phyloP scores from a whole-genome alignment of 2,329 filamentous ascomycete genomes.

The Penicillium sumatraense region DNA sequence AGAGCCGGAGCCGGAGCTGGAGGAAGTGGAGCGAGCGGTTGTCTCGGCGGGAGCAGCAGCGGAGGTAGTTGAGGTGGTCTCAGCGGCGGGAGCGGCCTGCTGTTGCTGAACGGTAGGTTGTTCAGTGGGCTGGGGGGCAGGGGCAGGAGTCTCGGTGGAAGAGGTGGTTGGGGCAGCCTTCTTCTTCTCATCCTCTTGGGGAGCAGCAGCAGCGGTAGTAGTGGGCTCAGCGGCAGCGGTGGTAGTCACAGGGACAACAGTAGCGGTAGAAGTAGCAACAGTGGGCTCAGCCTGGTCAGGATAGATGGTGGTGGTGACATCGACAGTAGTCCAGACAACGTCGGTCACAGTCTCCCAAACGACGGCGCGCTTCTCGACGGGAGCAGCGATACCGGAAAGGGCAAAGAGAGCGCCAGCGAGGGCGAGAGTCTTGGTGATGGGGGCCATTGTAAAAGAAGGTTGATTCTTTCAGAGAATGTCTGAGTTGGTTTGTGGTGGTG shows the following conservation, averaged over 20 bases:
- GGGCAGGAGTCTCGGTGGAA: constrained; percentile 11
- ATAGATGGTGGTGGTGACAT: constrained; percentile 55
- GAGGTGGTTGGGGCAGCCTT: constrained; percentile 8
- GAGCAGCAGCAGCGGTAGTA: constrained; percentile 1
- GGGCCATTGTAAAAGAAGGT: constrained; percentile 34
- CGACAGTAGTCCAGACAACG: constrained; percentile 54
- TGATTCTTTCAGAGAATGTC: neutral
- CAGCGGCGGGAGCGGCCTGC: constrained; percentile 5
- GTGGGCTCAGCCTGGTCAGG: constrained; percentile 27
- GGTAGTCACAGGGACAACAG: constrained; percentile 5
- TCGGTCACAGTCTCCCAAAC: constrained; percentile 56
- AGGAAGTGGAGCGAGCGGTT: neutral
- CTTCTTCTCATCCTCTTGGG: neutral
- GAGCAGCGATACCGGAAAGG: constrained; percentile 34
- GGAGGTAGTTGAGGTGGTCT: constrained; percentile 6
- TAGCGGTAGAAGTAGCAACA: constrained; percentile 13
- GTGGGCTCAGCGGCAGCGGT: neutral
- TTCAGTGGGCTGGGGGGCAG: constrained; percentile 7
- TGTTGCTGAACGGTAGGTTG: constrained; percentile 9
- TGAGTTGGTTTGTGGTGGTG: neutral
- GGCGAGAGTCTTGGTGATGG: constrained; percentile 42
- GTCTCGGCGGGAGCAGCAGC: neutral
- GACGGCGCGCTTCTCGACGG: constrained; percentile 46
- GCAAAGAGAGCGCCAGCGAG: constrained; percentile 42
- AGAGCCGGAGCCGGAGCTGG: constrained; percentile 19